Conservation (phyloP, 306 rosid species). For the Vigna unguiculata region DNA sequence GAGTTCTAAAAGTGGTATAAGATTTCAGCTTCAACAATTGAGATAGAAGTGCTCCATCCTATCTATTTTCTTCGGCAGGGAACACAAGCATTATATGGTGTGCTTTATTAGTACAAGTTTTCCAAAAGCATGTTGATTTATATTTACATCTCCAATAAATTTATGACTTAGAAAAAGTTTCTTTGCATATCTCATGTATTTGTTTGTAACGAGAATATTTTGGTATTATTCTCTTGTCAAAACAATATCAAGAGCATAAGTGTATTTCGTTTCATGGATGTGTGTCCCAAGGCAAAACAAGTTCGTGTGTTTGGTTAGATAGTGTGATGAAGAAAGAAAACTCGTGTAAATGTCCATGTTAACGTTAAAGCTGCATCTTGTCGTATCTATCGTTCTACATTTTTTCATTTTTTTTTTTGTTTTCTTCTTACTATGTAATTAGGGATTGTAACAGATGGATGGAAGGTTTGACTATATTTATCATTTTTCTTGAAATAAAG, state of each 20-base stretch:
- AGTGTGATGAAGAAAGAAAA: no score
- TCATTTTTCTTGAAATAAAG: no score
- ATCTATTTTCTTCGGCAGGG: conserved; percentile 27
- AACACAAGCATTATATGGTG: neutral
- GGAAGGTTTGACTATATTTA: no score
- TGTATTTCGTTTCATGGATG: neutral
- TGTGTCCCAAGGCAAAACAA: no score
- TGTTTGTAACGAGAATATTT: conserved; percentile 13
- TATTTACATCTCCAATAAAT: neutral
- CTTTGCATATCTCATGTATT: neutral
- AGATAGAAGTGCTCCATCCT: conserved; percentile 13
- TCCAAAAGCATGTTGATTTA: conserved; percentile 4
- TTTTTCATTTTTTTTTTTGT: no score
- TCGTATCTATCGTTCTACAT: no score
- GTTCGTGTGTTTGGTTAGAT: no score
- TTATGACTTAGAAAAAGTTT: conserved; percentile 17
- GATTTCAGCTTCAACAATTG: neutral
- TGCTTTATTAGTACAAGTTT: conserved; percentile 1
- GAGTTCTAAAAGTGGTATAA: neutral
- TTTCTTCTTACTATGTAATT: no score
- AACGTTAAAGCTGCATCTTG: no score
- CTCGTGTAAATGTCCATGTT: no score
- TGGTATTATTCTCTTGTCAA: conserved; percentile 25
- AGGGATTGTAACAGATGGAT: no score
- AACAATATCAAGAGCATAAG: conserved; percentile 16